Base-by-base conservation (phyloP, 148 eudicot species). In the Tetragonia tetragonoides region DNA sequence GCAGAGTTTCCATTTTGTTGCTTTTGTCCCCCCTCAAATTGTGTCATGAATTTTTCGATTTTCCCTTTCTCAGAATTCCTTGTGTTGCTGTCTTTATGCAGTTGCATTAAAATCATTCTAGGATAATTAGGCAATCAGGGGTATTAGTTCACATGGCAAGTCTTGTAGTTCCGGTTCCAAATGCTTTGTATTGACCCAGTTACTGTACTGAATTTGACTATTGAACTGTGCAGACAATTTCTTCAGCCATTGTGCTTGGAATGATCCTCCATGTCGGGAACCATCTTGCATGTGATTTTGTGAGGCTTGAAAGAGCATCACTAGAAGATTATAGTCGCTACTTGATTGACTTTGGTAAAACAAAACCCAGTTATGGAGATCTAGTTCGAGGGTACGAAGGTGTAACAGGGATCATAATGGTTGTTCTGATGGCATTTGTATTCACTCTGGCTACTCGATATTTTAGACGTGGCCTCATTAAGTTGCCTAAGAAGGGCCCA, bases 271-370 rank as follows among this genome's bases (percentile, higher is more conserved):
- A 92, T 69, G 97, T 83, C 46, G 94, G 92, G 11, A 86, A 87
- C 77, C 97, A 92, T 68, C 92, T 92, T 37, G 84, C 91, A 7
- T 92, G 97, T 76, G 97, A 92, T 85, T 92, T 92, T 70, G 92
- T 90, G 82, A 92, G 92, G 85, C 89, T 92, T 41, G 88, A 87
- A 83, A 84, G 76, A 44, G 84, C 88, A 51, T 77, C 92, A 16
- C 74, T 83, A 38, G n/a, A 39, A 39, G 80, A 68, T 16, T 92
- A 88, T 70, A 20, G 12, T 28, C 83, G 7, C 28, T 86, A 87
- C 75, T 76, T 92, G 74, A 79, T n/a, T 20, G 84, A 83, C 70
- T 92, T 92, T 77, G 90, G 91, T 46, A 23, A 10, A 21, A 24
- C 59, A 46, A 87, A 87, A 75, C 97, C 97, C 17, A 54, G 67